Percentiles rank a stretch among this genome's conserved stretches.
These are phyloP conservation scores for Solanum hybrid DNA, from an alignment of 305 asterid species.

Conservation along the genomic window DNA sequence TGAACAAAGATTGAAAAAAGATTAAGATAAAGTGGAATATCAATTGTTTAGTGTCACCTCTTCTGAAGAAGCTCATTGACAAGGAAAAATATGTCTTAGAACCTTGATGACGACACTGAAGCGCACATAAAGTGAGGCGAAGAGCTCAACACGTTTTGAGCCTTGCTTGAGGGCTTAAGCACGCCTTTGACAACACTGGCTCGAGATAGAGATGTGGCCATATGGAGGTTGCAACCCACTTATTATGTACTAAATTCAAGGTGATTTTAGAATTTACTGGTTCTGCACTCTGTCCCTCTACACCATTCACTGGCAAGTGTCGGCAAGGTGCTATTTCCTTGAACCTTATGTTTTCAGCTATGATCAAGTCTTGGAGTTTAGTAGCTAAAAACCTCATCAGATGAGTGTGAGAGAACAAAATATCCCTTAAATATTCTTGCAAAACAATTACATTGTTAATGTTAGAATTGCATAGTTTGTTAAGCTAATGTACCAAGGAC, in stretches of 20 bases:
- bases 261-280: neutral
- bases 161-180: neutral
- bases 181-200: neutral
- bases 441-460: neutral
- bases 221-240: neutral
- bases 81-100: neutral
- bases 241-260: neutral
- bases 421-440: neutral
- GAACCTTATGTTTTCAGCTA: neutral
- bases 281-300: neutral
- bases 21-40: neutral
- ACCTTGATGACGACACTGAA: neutral
- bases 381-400: neutral
- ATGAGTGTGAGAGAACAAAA: neutral
- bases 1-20: neutral
- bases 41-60: neutral
- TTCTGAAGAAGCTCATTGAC: neutral
- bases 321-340: neutral
- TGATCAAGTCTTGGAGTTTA: neutral
- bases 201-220: neutral
- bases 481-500: neutral
- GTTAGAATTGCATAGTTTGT: neutral
- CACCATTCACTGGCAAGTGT: neutral
- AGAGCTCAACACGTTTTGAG: neutral
- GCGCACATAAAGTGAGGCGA: neutral